Evolutionary conservation across 129 eudicot species (phyloP).

Genomic region (Helichrysum umbraculigerum): DNA sequence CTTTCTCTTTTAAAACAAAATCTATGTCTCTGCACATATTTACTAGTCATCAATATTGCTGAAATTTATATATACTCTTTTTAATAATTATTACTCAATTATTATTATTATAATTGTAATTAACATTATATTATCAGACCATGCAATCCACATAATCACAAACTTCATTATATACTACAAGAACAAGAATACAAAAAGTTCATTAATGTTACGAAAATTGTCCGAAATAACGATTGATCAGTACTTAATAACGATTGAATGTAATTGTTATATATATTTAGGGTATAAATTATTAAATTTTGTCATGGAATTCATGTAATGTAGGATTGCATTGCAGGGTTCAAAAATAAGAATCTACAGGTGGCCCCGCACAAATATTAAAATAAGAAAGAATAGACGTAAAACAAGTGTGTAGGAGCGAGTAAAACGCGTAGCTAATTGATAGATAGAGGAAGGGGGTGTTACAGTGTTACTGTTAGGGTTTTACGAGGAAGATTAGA

Average conservation of each 20-base stretch:
- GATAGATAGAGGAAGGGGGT: background rate
- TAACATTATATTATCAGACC: too few species aligned
- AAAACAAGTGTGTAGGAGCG: background rate
- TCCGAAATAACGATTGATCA: too few species aligned
- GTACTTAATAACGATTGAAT: too few species aligned
- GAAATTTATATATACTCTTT: background rate
- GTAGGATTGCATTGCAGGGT: background rate
- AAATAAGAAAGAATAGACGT: background rate
- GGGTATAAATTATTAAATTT: background rate
- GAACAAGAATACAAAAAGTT: too few species aligned
- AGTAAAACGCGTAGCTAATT: slow-evolving; percentile 22
- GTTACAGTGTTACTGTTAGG: background rate
- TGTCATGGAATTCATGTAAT: background rate
- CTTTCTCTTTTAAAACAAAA: slow-evolving; percentile 20
- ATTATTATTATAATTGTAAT: too few species aligned
- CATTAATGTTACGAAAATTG: too few species aligned
- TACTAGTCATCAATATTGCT: slow-evolving; percentile 7
- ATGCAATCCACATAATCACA: too few species aligned
- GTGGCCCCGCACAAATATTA: background rate
- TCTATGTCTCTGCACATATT: slow-evolving; percentile 14
- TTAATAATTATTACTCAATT: background rate
- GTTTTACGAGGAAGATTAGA: slow-evolving; percentile 28
- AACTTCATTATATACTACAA: too few species aligned
- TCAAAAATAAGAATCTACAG: slow-evolving; percentile 5
- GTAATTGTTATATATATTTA: too few species aligned